A percentile compares a stretch with the other conserved stretches of the same genome.
Conservation (phyloP, 805 yeast genomes). For the Sugiyamaella mastotermitis region DNA sequence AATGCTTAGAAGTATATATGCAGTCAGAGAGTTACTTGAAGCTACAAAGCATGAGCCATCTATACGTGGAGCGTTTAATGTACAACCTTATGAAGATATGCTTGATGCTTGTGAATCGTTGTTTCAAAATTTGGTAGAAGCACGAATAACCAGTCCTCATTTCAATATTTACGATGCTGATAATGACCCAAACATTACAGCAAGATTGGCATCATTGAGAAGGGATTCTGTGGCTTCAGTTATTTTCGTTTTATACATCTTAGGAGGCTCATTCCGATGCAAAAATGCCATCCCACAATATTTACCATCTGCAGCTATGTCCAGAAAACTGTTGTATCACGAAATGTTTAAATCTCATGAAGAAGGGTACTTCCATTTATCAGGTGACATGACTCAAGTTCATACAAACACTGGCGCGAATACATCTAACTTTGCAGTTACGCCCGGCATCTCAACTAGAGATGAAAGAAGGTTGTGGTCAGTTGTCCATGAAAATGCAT, state of each 20-base stretch:
- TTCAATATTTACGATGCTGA: slow-evolving; percentile 44
- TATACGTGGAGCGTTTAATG: slow-evolving; percentile 32
- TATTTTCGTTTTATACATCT: slow-evolving; percentile 37
- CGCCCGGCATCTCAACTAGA: not conserved
- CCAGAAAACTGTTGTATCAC: slow-evolving; percentile 29
- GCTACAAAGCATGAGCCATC: slow-evolving; percentile 36
- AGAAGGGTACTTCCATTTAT: not conserved
- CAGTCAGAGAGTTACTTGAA: slow-evolving; percentile 34
- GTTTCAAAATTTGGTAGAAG: slow-evolving; percentile 41
- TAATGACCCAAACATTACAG: slow-evolving; percentile 31
- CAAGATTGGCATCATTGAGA: slow-evolving; percentile 37
- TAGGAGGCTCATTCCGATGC: slow-evolving; percentile 39
- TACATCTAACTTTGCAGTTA: not conserved
- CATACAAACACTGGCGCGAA: not conserved
- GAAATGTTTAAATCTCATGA: not conserved
- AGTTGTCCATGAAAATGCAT: slow-evolving; percentile 44
- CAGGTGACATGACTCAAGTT: not conserved
- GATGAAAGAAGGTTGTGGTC: slow-evolving; percentile 36
- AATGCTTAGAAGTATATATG: slow-evolving; percentile 39
- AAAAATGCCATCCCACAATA: slow-evolving; percentile 36
- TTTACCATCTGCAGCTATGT: slow-evolving; percentile 39
- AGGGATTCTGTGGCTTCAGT: slow-evolving; percentile 45
- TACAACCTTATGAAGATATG: slow-evolving; percentile 29
- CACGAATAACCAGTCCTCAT: slow-evolving; percentile 43
- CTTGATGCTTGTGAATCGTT: slow-evolving; percentile 35